phyloP scores from a whole-genome alignment of 2,329 filamentous ascomycete species.

The Penicillium brevicompactum region DNA sequence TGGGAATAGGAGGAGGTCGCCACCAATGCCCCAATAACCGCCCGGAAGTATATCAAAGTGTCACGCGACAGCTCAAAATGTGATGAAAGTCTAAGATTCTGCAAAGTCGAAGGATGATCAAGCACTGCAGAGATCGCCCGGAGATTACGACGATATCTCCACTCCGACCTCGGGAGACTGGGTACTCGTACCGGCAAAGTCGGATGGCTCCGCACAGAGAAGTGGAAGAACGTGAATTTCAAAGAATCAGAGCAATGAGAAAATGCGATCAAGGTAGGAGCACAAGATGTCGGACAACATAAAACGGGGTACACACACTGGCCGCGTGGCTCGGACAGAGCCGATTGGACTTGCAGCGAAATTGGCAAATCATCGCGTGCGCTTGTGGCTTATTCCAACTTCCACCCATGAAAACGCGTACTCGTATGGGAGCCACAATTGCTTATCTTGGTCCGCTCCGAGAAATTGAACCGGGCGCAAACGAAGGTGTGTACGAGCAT shows the following conservation, averaged over 20 bases:
- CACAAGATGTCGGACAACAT: background rate
- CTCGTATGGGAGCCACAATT: background rate
- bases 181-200: background rate
- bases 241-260: background rate
- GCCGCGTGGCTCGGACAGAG: slow-evolving; percentile 13
- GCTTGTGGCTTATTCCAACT: background rate
- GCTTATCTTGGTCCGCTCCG: too few relatives aligned
- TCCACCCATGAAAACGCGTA: background rate
- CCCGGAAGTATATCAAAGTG: background rate
- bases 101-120: background rate
- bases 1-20: background rate
- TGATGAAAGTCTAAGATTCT: background rate
- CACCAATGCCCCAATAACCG: background rate
- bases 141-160: background rate
- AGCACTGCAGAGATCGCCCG: background rate
- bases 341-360: slow-evolving; percentile 7
- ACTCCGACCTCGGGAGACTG: background rate
- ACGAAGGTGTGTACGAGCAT: too few relatives aligned
- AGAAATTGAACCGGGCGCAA: too few relatives aligned
- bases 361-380: slow-evolving; percentile 17
- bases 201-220: background rate
- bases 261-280: background rate
- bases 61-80: background rate
- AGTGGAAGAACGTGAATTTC: background rate
- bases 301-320: background rate